phyloP scores from a whole-genome alignment of 1,284 basidiomycete species.

The Golubevia sp. region DNA sequence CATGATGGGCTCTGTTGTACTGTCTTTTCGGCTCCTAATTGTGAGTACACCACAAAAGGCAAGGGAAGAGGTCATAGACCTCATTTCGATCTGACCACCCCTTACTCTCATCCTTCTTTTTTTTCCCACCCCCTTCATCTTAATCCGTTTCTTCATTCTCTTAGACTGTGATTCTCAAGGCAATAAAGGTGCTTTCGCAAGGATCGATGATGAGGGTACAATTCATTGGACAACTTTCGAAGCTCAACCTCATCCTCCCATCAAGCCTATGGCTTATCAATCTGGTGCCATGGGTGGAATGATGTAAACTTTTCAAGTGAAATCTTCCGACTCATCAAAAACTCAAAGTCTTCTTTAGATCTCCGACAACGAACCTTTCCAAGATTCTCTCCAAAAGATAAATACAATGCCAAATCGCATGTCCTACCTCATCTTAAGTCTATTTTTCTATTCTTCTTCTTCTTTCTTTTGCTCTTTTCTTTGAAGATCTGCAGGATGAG shows the following conservation, averaged over 20 bases:
- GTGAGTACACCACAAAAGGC: not conserved
- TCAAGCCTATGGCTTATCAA: constrained; percentile 94
- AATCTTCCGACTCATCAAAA: too few species aligned
- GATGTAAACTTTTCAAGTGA: too few species aligned
- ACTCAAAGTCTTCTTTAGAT: too few species aligned
- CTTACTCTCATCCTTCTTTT: constrained; percentile 68
- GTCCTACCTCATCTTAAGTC: too few species aligned
- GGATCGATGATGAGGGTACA: constrained; percentile 76
- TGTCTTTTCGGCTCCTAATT: constrained; percentile 65
- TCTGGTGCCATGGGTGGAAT: too few species aligned
- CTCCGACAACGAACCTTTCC: too few species aligned
- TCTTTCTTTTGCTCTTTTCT: too few species aligned
- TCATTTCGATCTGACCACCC: constrained; percentile 1
- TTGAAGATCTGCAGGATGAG: too few species aligned
- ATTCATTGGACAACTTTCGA: constrained; percentile 78
- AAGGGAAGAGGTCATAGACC: too few species aligned
- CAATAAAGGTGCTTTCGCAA: constrained; percentile 64
- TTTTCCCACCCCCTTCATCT: not conserved
- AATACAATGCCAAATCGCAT: too few species aligned
- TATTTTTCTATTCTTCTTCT: too few species aligned
- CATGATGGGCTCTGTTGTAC: constrained; percentile 87
- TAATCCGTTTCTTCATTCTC: constrained; percentile 11
- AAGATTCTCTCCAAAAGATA: too few species aligned
- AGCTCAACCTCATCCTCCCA: constrained; percentile 81
- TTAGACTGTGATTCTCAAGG: constrained; percentile 55